Conservation (phyloP, 768 basidiomycete species). For the Pulveroboletus sp. region DNA sequence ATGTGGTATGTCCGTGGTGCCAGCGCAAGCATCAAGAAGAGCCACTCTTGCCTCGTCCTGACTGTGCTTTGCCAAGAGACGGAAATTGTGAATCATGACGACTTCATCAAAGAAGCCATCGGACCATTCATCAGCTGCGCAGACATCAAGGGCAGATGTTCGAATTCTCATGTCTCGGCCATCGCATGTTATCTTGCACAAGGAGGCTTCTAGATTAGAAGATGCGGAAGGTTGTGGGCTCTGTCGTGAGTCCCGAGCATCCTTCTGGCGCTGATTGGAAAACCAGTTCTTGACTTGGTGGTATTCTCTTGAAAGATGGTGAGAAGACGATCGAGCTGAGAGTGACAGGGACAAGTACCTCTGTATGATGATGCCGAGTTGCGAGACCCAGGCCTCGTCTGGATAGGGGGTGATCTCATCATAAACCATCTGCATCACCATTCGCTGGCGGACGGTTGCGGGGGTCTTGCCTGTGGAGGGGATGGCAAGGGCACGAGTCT, state of each 20-base stretch:
- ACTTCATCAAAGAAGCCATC: slow-evolving; percentile 60
- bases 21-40: slow-evolving; percentile 22
- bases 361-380: slow-evolving; percentile 53
- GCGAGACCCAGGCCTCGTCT: slow-evolving; percentile 54
- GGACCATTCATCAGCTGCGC: slow-evolving; percentile 47
- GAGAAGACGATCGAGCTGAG: not conserved
- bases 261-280: slow-evolving; percentile 55
- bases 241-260: slow-evolving; percentile 34
- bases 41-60: slow-evolving; percentile 32
- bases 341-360: slow-evolving; percentile 35
- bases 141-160: slow-evolving; percentile 42
- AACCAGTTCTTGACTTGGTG: slow-evolving; percentile 67
- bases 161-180: slow-evolving; percentile 45
- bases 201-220: slow-evolving; percentile 32
- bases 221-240: slow-evolving; percentile 31
- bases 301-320: slow-evolving; percentile 39
- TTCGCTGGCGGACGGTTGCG: slow-evolving; percentile 49
- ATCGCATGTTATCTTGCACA: slow-evolving; percentile 33
- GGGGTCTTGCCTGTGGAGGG: slow-evolving; percentile 41
- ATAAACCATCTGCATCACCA: slow-evolving; percentile 59
- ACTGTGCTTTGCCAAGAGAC: slow-evolving; percentile 34
- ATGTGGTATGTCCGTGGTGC: slow-evolving; percentile 22
- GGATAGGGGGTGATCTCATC: slow-evolving; percentile 65
- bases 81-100: slow-evolving; percentile 53
- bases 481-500: slow-evolving; percentile 29